Evolutionary conservation across 2,329 filamentous ascomycete genomes (phyloP).

Genomic region (Beauveria sp.): DNA sequence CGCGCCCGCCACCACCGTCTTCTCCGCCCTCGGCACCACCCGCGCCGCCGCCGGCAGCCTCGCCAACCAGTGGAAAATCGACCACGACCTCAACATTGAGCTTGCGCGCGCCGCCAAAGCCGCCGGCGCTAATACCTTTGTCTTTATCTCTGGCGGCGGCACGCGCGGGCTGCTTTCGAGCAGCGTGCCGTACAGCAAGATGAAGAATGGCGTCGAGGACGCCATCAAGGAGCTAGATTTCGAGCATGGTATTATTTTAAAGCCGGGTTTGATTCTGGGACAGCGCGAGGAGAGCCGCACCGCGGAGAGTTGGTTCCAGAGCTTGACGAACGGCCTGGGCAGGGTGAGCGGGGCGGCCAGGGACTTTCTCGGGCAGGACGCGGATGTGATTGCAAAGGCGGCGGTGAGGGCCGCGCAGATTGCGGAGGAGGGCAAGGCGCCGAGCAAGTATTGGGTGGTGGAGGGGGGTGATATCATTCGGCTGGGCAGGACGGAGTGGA

Average conservation of each 20-base stretch:
- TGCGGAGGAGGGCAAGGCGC: slow-evolving; percentile 51
- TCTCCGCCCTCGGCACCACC: slow-evolving; percentile 77
- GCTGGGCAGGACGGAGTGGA: slow-evolving; percentile 54
- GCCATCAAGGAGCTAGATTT: slow-evolving; percentile 64
- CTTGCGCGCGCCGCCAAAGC: slow-evolving; percentile 68
- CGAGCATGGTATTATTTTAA: slow-evolving; percentile 65
- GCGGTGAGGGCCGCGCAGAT: slow-evolving; percentile 53
- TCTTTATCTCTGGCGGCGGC: slow-evolving; percentile 61
- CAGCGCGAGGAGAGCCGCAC: slow-evolving; percentile 53
- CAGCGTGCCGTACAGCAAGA: slow-evolving; percentile 48
- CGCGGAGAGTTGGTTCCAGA: slow-evolving; percentile 48
- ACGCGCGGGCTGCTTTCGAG: slow-evolving; percentile 31
- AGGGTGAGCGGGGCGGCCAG: slow-evolving; percentile 45
- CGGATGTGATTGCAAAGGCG: slow-evolving; percentile 61
- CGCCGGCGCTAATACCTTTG: slow-evolving; percentile 64
- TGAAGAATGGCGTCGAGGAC: slow-evolving; percentile 88
- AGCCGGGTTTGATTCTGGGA: slow-evolving; percentile 71
- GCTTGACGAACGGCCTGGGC: slow-evolving; percentile 48
- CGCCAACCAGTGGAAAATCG: slow-evolving; percentile 76
- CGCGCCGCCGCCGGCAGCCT: slow-evolving; percentile 65
- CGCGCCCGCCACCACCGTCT: slow-evolving; percentile 53
- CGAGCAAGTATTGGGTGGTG: slow-evolving; percentile 53
- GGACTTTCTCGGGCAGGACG: slow-evolving; percentile 67
- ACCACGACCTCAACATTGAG: slow-evolving; percentile 77
- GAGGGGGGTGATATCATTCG: slow-evolving; percentile 55